Conservation (phyloP, 345 rosid species). For the Eucalyptus tenuipes region DNA sequence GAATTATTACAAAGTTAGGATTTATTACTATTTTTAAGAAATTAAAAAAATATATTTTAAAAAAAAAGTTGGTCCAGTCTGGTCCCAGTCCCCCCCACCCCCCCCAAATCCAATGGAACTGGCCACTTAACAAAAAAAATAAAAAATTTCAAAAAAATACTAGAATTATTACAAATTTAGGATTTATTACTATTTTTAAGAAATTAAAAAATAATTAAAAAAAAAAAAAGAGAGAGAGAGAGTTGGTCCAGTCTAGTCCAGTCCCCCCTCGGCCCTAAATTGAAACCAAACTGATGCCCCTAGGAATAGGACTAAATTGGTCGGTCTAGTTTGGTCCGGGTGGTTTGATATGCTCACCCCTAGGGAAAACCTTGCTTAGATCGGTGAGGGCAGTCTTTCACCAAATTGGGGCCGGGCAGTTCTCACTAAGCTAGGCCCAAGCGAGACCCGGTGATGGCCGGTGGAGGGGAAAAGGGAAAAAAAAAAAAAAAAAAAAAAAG, state of each 20-base stretch:
- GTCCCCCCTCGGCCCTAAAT: rapidly evolving
- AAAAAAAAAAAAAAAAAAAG: too few relatives aligned
- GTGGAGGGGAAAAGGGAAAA: neutral
- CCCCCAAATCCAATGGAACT: too few relatives aligned
- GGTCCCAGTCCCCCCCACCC: rapidly evolving
- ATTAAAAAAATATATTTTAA: too few relatives aligned
- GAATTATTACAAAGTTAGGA: too few relatives aligned
- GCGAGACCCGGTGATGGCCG: rapidly evolving
- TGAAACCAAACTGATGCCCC: rapidly evolving
- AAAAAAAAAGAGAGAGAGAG: too few relatives aligned
- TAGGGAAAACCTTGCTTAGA: rapidly evolving
- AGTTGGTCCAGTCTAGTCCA: rapidly evolving
- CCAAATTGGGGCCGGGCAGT: rapidly evolving
- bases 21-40: too few relatives aligned
- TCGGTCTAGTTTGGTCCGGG: rapidly evolving
- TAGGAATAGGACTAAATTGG: too few relatives aligned
- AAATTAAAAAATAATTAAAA: too few relatives aligned
- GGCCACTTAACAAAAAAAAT: rapidly evolving
- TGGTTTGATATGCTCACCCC: too few relatives aligned
- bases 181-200: too few relatives aligned
- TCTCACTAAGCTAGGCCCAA: neutral
- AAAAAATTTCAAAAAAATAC: too few relatives aligned
- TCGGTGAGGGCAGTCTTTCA: rapidly evolving
- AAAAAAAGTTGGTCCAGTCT: rapidly evolving
- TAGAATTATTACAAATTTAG: too few relatives aligned